These are phyloP conservation scores for Picocystis salinarum DNA, from an alignment of 139 green algal species.

Conservation along the genomic window DNA sequence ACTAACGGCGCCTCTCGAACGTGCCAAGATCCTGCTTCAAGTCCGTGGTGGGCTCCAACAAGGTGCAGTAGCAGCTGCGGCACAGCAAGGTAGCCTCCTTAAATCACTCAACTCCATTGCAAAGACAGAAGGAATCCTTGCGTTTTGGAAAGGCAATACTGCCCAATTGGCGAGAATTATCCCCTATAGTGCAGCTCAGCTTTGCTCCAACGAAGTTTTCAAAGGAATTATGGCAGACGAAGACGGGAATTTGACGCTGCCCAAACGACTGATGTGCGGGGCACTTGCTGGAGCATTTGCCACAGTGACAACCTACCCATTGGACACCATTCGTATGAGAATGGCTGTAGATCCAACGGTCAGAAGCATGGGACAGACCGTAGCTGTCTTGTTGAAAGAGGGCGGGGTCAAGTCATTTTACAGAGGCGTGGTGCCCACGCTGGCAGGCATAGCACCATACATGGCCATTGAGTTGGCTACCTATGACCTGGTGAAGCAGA, in stretches of 20 bases:
- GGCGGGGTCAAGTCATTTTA: constrained; percentile 39
- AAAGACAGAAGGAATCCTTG: constrained; percentile 43
- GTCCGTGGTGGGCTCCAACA: constrained; percentile 22
- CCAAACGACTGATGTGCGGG: constrained; percentile 33
- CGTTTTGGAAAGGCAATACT: constrained; percentile 69
- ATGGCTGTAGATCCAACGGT: constrained; percentile 50
- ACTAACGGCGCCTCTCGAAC: constrained; percentile 55
- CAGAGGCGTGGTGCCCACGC: constrained; percentile 38
- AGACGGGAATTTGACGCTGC: constrained; percentile 34
- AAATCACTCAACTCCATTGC: constrained; percentile 45
- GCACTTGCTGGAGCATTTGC: constrained; percentile 43
- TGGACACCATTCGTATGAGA: constrained; percentile 56
- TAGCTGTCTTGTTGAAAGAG: constrained; percentile 24
- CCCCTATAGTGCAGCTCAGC: constrained; percentile 46
- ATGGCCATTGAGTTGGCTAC: constrained; percentile 52
- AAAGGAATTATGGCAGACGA: constrained; percentile 34
- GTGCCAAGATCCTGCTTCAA: constrained; percentile 34
- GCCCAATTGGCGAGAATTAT: constrained; percentile 38
- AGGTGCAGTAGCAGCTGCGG: constrained; percentile 28
- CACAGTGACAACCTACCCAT: constrained; percentile 53
- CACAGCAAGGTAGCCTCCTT: constrained; percentile 24
- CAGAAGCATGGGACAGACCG: constrained; percentile 23
- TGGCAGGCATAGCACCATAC: constrained; percentile 59
- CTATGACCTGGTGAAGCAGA: constrained; percentile 35
- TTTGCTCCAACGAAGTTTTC: constrained; percentile 47